Conservation (phyloP, 1,284 basidiomycete genomes). For the Sporisorium scitamineum region DNA sequence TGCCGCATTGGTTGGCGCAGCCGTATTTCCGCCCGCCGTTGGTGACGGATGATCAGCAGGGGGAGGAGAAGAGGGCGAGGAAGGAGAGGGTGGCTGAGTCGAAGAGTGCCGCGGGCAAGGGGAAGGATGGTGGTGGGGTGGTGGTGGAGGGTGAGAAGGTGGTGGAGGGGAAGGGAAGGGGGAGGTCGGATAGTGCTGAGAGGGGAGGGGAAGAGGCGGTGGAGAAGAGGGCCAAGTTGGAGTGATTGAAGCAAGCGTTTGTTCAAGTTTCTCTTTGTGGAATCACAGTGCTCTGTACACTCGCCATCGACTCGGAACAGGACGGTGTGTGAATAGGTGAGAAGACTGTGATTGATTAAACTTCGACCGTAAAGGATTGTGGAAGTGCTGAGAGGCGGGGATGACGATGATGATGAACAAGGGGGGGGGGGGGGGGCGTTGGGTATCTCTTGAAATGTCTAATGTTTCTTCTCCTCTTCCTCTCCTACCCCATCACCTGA, state of each 20-base stretch:
- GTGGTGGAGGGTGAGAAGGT: constrained; percentile 11
- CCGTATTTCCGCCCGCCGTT: constrained; percentile 79
- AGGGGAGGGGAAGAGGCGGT: background rate
- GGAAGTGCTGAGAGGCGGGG: no score
- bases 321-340: no score
- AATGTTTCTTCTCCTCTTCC: background rate
- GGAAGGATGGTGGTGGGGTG: background rate
- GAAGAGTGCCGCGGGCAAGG: background rate
- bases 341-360: no score
- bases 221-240: constrained; percentile 22
- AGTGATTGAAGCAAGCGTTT: no score
- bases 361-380: no score
- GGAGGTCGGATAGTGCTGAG: constrained; percentile 18
- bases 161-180: constrained; percentile 3
- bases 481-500: background rate
- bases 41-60: constrained; percentile 11
- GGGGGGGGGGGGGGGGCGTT: background rate
- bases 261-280: no score
- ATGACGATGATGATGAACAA: background rate
- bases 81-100: constrained; percentile 19
- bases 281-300: no score
- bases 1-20: constrained; percentile 87
- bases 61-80: background rate
- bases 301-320: no score
- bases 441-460: constrained; percentile 1